A percentile compares a stretch with the other conserved stretches of the same genome.
These are phyloP conservation scores for Austropuccinia psidii DNA, from an alignment of 1,284 basidiomycete genomes.

Conservation along the genomic window DNA sequence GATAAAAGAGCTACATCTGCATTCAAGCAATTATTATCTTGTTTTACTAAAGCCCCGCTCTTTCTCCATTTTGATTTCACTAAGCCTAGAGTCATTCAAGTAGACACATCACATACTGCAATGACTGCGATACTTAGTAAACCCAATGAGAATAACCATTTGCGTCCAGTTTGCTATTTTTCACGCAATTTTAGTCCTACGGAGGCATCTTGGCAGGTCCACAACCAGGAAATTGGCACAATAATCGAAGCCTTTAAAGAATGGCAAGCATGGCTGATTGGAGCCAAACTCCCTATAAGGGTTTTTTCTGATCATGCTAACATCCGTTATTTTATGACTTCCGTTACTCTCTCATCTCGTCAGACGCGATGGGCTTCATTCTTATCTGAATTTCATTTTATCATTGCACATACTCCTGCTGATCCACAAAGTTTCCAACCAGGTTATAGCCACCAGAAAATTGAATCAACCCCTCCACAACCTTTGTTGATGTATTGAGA, in stretches of 20 bases:
- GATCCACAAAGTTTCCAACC: background rate
- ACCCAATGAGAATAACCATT: background rate
- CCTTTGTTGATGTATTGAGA: background rate
- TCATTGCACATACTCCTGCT: background rate
- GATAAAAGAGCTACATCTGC: background rate
- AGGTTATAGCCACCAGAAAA: background rate
- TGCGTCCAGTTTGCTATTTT: conserved; percentile 25
- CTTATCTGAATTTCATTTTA: background rate
- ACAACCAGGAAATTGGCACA: background rate
- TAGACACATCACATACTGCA: conserved; percentile 35
- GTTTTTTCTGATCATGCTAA: conserved; percentile 13
- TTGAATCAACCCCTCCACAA: background rate
- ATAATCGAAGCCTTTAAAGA: background rate
- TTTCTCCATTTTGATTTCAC: background rate
- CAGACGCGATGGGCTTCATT: background rate
- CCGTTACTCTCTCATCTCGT: background rate
- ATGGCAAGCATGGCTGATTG: conserved; percentile 13
- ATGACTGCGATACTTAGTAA: conserved; percentile 34
- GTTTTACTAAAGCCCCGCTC: background rate
- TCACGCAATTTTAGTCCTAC: conserved; percentile 20
- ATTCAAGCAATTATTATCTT: background rate
- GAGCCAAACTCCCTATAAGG: background rate
- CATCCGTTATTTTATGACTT: conserved; percentile 1
- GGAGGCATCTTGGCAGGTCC: conserved; percentile 4
- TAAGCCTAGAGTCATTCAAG: background rate